These are phyloP conservation scores for Turritis glabra DNA, from an alignment of 345 rosid species.

Conservation along the genomic window DNA sequence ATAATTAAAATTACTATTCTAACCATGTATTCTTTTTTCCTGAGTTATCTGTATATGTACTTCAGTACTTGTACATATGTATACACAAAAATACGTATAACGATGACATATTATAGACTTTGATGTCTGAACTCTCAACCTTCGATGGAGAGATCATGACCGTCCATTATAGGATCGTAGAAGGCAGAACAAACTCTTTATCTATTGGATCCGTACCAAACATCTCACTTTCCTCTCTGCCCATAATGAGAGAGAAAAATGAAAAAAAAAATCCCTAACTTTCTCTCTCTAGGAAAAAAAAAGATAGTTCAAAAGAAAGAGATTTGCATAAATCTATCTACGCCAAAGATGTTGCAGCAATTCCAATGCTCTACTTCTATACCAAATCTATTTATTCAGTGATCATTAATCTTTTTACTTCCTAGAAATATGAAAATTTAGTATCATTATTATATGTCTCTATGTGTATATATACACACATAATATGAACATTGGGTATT, in stretches of 20 bases:
- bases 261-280: slow-evolving; percentile 28
- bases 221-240: slow-evolving; percentile 32
- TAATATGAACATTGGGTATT: slow-evolving; percentile 28
- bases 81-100: neutral
- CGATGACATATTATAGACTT: slow-evolving; percentile 21
- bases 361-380: slow-evolving; percentile 25
- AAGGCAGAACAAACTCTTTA: slow-evolving; percentile 23
- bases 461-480: neutral
- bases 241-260: slow-evolving; percentile 29
- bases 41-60: neutral
- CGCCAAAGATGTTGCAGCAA: slow-evolving; percentile 51
- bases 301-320: slow-evolving; percentile 2
- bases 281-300: slow-evolving; percentile 22
- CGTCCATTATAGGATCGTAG: slow-evolving; percentile 44
- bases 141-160: slow-evolving; percentile 42
- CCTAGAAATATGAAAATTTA: neutral
- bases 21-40: neutral
- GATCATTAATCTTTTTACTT: slow-evolving; percentile 7
- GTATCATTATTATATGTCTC: slow-evolving; percentile 12
- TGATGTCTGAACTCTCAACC: slow-evolving; percentile 23
- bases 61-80: neutral
- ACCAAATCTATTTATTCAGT: slow-evolving; percentile 23
- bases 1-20: slow-evolving; percentile 15
- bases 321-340: slow-evolving; percentile 50
- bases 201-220: slow-evolving; percentile 55